Evolutionary conservation across 176 grass and related monocot species (phyloP).

Genomic region (Rhynchospora pubera): DNA sequence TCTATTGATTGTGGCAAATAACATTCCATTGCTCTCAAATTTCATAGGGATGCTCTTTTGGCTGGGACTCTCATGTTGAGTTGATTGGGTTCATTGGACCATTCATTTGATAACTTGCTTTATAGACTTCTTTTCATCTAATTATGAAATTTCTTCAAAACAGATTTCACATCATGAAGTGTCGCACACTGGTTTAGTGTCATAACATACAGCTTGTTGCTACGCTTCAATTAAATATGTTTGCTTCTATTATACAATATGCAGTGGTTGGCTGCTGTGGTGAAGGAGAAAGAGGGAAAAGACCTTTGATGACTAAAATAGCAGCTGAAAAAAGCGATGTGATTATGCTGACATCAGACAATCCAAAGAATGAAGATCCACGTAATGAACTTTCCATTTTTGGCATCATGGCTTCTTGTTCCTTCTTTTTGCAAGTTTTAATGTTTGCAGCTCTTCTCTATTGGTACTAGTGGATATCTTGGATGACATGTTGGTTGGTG

Average conservation of each 20-base stretch:
- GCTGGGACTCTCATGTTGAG: background rate
- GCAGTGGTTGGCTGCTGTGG: conserved; percentile 93
- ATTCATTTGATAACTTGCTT: background rate
- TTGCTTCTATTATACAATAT: conserved; percentile 26
- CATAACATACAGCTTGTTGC: background rate
- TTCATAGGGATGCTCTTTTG: background rate
- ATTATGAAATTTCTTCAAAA: background rate
- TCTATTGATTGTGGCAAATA: background rate
- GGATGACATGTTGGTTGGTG: conserved; percentile 90
- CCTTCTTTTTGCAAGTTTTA: conserved; percentile 21
- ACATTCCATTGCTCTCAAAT: background rate
- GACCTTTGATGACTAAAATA: conserved; percentile 87
- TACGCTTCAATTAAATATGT: background rate
- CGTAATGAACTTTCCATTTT: conserved; percentile 31
- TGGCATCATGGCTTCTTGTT: background rate
- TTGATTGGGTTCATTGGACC: background rate
- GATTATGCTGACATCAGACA: conserved; percentile 95
- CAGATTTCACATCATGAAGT: no score
- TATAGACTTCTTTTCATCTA: background rate
- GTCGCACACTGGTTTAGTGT: background rate
- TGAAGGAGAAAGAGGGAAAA: conserved; percentile 86
- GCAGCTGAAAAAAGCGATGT: conserved; percentile 95
- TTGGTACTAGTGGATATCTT: conserved; percentile 80
- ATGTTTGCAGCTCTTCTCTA: conserved; percentile 9
- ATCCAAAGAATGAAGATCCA: conserved; percentile 93